Evolutionary conservation across 1,284 basidiomycete species (phyloP), one percentile per base, ranked within the genome.

Genomic region (Apiotrichum domesticum): DNA sequence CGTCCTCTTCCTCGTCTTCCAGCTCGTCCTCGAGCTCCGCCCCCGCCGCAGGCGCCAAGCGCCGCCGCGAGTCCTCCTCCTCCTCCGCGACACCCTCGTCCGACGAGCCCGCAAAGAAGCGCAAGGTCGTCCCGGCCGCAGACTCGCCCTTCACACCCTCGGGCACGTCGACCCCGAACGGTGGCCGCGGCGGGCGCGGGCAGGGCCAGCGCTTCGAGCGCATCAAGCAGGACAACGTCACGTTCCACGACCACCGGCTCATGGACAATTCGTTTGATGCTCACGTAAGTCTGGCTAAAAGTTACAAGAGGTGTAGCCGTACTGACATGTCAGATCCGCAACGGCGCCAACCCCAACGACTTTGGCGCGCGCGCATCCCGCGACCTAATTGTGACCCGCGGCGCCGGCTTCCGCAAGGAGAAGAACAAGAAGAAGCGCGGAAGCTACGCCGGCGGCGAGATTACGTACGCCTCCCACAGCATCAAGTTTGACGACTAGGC

Each of bases 391-490:
- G 88, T 94, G 29, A 98, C 95, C 2, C 84, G 91, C 6, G 95
- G 95, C 10, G 88, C 88, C 50, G 90, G 90, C 7, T 98, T 98
- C 81, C 84, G 92, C 54, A 98, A 98, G 78, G 95, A 97, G 80
- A 98, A 98, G 80, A 98, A 97, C 80, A 98, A 98, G 84, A 98
- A 98, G 80, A 98, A 98, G 79, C 81, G 88, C 66, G 95, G 93
- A 62, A 90, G 87, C 63, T 95, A 96, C 76, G 83, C 83, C 50
- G 92, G 92, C 15, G 92, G 92, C 39, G 88, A 91, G 66, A 96
- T 96, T 61, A 93, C 90, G 39, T 87, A 93, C 82, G 76, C 84
- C 66, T 86, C 82, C 58, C 87, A 88, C 75, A 90, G 87, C 67
- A 90, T 91, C 81, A 93, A 89, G 73, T 94, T 94, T 71, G 75